Evolutionary conservation across 1,284 basidiomycete genomes (phyloP), one percentile per base, ranked within the genome.

Genomic region (Leccinum pseudoinsigne): DNA sequence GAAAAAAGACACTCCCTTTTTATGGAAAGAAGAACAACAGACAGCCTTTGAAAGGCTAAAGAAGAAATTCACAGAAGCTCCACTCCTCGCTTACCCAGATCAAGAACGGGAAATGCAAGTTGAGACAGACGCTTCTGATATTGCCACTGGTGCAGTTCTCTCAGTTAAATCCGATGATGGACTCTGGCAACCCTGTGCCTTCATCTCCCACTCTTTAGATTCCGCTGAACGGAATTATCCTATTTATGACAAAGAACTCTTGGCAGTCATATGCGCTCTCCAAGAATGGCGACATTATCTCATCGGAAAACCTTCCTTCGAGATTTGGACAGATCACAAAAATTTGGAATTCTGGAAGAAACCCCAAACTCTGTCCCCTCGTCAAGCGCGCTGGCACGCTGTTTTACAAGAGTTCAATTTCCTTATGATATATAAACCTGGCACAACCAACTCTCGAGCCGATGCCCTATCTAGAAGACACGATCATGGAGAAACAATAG

Each of bases 401-500:
- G 16, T 18, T 0, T 9, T 45, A 4, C 42, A 45, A 45, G 42
- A 45, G 9, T 45, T 45, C 42, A 45, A 45, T 1, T 45, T 45
- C 0, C 1, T 10, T 0, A n/a, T 45, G n/a, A 4, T 45, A 4
- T 45, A 45, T 4, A 45, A 45, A 6, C 42, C n/a, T 0, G n/a
- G 8, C 0, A n/a, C 16, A 0, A 45, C 42, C 0, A 45, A 45
- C 1, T 45, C n/a, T 1, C 7, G n/a, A 2, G 42, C n/a, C 0
- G n/a, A 45, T 7, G 16, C 8, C 23, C 3, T 23, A 23, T 23
- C 23, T 23, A 3, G 3, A 4, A 3, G 3, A 1, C 23, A 23
- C 1, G 23, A 23, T 1, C 23, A 23, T 1, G 23, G 23, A 4
- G 23, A 23, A 23, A 23, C 23, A 23, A 23, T 23, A 23, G 23